Evolutionary conservation across 2,329 filamentous ascomycete species (phyloP).

Genomic region (Emergomyces orientalis): DNA sequence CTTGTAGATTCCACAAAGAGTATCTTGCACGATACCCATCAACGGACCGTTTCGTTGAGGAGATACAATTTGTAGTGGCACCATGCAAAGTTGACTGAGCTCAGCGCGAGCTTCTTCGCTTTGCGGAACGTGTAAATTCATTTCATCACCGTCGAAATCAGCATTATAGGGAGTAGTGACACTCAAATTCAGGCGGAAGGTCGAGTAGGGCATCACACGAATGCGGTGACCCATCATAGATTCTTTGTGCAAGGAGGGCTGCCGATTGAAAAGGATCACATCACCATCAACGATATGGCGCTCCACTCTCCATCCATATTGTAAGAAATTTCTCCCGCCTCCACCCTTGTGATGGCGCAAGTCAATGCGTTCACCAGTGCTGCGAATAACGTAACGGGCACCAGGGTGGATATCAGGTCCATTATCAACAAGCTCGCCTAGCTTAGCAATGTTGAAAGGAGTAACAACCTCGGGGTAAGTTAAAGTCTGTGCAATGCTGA

Average conservation of each 20-base stretch:
- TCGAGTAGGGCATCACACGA: constrained; percentile 97
- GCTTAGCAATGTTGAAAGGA: constrained; percentile 90
- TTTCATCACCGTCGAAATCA: constrained; percentile 99
- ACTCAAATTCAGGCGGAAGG: constrained; percentile 92
- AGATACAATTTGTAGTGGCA: constrained; percentile 97
- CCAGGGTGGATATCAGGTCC: constrained; percentile 92
- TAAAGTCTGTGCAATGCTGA: constrained; percentile 81
- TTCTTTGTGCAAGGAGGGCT: constrained; percentile 97
- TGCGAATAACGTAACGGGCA: constrained; percentile 90
- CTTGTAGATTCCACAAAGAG: constrained; percentile 93
- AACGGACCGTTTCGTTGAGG: constrained; percentile 92
- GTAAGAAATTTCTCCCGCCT: constrained; percentile 66
- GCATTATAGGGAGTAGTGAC: constrained; percentile 99
- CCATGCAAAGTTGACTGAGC: constrained; percentile 87
- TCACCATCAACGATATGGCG: constrained; percentile 93
- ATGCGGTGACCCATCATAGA: constrained; percentile 99
- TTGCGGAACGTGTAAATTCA: constrained; percentile 99
- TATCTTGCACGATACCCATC: constrained; percentile 99
- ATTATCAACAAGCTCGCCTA: constrained; percentile 82
- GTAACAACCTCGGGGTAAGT: constrained; percentile 98
- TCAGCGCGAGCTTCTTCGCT: constrained; percentile 95
- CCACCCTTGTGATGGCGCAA: constrained; percentile 85
- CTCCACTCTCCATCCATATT: constrained; percentile 98
- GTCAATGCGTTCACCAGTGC: constrained; percentile 89
- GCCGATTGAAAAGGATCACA: constrained; percentile 99